Base-by-base conservation (phyloP, 192 early-diverging fungal species). In the Haplosporangium gracile region DNA sequence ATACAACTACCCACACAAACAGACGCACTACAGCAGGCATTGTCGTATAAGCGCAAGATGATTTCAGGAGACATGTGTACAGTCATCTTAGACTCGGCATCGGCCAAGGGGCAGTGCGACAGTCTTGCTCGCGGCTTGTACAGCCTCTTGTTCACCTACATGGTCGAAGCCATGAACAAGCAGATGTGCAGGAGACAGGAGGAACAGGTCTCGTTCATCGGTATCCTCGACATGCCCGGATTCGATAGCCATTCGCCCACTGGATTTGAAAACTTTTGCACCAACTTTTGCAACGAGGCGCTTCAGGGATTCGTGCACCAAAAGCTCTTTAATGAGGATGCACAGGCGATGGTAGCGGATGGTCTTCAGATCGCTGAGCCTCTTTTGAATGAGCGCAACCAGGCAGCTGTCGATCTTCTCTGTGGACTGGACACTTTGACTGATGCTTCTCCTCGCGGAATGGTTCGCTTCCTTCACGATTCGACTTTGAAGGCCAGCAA, bases 101-200 rank as follows among this genome's bases (percentile, higher is more conserved):
- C 93, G 36, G 98, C 98, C 0, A 77, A 81, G 16, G 88, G 89
- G 72, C 97, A 98, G 88, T 94, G 97, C 60, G 96, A 99, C 77
- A 85, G 91, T 29, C 89, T 99, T 5, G 95, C 97, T 15, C 93
- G 92, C 57, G 90, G 94, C 15, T 91, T 99, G n/a, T 99, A 98
- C 87, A 94, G 93, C 40, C 91, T 99, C 6, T 78, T 98, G n/a
- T 97, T 98, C 88, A 91, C 92, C 29, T 99, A 95, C 95, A 82
- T 99, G 36, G 92, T 98, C 32, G 98, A 98, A 83, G 93, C 94
- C 77, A 93, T 99, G 84, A 99, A 99, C 90, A 92, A 92, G 38
- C 93, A 95, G 60, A 88, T 98, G 51, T 96, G 95, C 82, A 55
- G 65, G 40, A 49, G 84, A 36, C 91, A 94, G 47, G 90, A 92